Evolutionary conservation across 352 stramenopile genomes (phyloP).

Genomic region (Globisporangium paroecandrum): DNA sequence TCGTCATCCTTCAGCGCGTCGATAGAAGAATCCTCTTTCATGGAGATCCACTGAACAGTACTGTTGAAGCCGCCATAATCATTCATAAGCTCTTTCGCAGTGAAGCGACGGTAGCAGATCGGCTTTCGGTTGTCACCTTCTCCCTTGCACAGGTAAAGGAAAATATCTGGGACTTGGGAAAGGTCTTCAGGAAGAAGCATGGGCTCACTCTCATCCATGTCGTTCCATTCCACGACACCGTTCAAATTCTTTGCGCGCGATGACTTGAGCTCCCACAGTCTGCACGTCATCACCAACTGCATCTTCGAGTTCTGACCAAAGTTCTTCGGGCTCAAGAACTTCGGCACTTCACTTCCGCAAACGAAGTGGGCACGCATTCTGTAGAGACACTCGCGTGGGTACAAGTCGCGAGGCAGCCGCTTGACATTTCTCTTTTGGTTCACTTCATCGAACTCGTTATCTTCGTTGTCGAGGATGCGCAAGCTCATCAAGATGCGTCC

Average conservation of each 20-base stretch:
- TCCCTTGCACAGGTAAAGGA: conserved; percentile 81
- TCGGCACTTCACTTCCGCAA: conserved; percentile 70
- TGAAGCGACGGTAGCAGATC: conserved; percentile 81
- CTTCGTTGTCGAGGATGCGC: conserved; percentile 63
- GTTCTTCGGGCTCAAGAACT: conserved; percentile 64
- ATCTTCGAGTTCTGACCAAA: conserved; percentile 77
- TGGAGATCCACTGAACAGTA: conserved; percentile 63
- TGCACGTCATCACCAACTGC: conserved; percentile 66
- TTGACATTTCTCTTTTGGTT: conserved; percentile 87
- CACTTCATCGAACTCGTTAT: conserved; percentile 68
- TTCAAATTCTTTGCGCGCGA: conserved; percentile 66
- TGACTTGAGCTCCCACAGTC: conserved; percentile 59
- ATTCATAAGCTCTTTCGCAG: conserved; percentile 69
- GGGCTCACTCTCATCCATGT: conserved; percentile 70
- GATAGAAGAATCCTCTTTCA: conserved; percentile 82
- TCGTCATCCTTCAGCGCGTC: conserved; percentile 71
- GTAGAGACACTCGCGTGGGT: conserved; percentile 61
- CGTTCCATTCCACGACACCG: conserved; percentile 82
- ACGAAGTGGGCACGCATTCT: conserved; percentile 73
- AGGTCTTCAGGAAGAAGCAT: conserved; percentile 70
- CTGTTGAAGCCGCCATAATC: conserved; percentile 46
- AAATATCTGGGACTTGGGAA: conserved; percentile 83
- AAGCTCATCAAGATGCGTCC: conserved; percentile 79
- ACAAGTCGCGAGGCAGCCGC: conserved; percentile 52
- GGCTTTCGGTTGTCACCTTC: conserved; percentile 55